Base-by-base conservation (phyloP, 2,329 filamentous ascomycete species). In the Penicillium crustosum region DNA sequence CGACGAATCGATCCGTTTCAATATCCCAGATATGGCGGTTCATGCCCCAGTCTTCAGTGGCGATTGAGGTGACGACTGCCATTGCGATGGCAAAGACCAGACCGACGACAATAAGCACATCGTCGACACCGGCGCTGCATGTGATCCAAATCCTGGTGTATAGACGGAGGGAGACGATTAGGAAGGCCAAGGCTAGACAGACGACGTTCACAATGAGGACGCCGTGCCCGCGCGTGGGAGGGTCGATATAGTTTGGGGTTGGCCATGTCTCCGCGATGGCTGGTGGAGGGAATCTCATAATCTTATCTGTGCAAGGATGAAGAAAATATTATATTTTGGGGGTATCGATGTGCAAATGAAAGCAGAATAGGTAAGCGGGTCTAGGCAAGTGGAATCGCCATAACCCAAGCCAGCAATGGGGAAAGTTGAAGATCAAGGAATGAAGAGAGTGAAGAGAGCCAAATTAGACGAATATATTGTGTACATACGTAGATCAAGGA, bases 101-200 rank as follows among this genome's bases (percentile, higher is more conserved):
- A 10, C 77, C 76, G 36, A 77, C 43, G 36, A 78, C 63, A 49
- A 82, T 78, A 12, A 82, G 64, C 19, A 75, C 58, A 63, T 83
- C 81, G 58, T 83, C 81, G 6, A 78, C 23, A 15, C 80, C 81
- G 29, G 76, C 70, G 21, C 77, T 81, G 60, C 72, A 77, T 12
- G 77, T 77, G 27, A 82, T 73, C 13, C 67, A 63, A 1, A 80
- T 29, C 17, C 81, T 74, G 17, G 79, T 79, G 68, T 77, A 83
- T 44, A 82, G 68, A 21, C 81, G 76, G 33, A 80, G 70, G 15
- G 62, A 54, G 51, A 79, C 77, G 2, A 80, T 66, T 1, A 78
- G 29, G 10, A 77, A 69, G 1, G 78, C 74, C 4, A 81, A 43
- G 4, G 63, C 63, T n/a, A 77, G 67, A 33, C 79, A 69, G 3